Evolutionary conservation across 441 rosid genomes (phyloP), one percentile per base, ranked within the genome.

Genomic region (Bruguiera hainesii): DNA sequence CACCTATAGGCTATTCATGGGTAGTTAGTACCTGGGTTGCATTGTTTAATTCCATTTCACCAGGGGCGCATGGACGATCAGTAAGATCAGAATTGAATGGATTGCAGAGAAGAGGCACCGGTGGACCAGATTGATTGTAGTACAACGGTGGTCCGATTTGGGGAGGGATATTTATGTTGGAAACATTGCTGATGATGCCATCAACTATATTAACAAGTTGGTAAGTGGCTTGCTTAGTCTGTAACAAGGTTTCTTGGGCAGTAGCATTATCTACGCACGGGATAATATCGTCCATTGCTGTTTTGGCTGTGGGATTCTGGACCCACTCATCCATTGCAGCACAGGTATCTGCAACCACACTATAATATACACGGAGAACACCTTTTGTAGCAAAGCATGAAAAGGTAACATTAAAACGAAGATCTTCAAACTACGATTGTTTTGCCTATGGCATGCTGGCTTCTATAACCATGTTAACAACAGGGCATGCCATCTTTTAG

Each of bases 251-350:
- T 75, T 89, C 89, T 61, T 81, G 85, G 21, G 96, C 91, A 6
- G 96, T 91, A 60, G 91, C 79, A 42, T 79, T 82, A 78, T 91
- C 93, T 60, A 88, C 86, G 49, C 98, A 91, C 0, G 97, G 95
- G 3, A 94, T 84, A 58, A 94, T 86, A 61, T 91, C 89, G 63
- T 94, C 96, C 72, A 94, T 75, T 23, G 96, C 84, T 0, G 98
- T 91, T 67, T 81, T 86, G 1, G 90, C 87, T n/a, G 81, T 78
- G 9, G 98, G 98, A 75, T 87, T 69, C 64, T 78, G 80, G 29
- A 85, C 80, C 98, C 98, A 94, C 46, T 94, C 87, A 61, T 87
- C 89, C 92, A 94, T 88, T 5, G 98, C 81, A 67, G 83, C 87
- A 61, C 98, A 94, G 0, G 97, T 80, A 75, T 94, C 98, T 64